These are phyloP conservation scores for Podaxis sp. DNA, from an alignment of 768 basidiomycete species.

Conservation along the genomic window DNA sequence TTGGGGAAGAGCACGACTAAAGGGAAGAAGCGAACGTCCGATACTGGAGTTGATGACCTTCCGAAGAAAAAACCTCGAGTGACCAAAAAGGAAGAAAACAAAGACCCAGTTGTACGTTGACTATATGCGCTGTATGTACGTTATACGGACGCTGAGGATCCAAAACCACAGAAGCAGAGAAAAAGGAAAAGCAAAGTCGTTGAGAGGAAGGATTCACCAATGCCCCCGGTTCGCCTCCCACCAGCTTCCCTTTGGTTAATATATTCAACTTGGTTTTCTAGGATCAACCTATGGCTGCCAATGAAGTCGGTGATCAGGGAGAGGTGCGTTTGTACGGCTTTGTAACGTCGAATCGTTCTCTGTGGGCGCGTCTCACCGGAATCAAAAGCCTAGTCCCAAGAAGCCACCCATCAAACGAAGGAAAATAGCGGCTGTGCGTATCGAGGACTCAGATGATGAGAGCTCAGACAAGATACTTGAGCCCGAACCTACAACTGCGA, in stretches of 20 bases:
- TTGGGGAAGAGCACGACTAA: not conserved
- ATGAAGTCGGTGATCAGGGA: not conserved
- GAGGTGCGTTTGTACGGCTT: not conserved
- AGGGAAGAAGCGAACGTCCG: constrained; percentile 16
- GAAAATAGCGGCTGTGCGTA: not conserved
- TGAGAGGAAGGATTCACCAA: not conserved
- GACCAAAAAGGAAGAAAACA: constrained; percentile 9
- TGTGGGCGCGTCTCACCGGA: not conserved
- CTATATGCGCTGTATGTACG: constrained; percentile 1
- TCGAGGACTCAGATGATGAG: constrained; percentile 3
- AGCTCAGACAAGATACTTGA: not conserved
- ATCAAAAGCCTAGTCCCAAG: not conserved
- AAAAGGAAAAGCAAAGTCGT: constrained; percentile 11
- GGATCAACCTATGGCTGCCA: not conserved
- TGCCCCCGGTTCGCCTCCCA: not conserved
- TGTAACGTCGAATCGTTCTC: not conserved
- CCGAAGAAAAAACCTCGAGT: constrained; percentile 1
- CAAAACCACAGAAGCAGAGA: not conserved
- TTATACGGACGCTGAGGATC: not conserved
- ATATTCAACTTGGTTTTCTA: not conserved
- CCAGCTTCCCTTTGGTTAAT: not conserved
- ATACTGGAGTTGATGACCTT: not conserved
- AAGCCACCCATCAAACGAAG: not conserved
- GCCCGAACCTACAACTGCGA: not conserved
- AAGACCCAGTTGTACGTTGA: not conserved